These are phyloP conservation scores for Pilatotrama ljubarskyi DNA, from an alignment of 768 basidiomycete species.

Conservation along the genomic window DNA sequence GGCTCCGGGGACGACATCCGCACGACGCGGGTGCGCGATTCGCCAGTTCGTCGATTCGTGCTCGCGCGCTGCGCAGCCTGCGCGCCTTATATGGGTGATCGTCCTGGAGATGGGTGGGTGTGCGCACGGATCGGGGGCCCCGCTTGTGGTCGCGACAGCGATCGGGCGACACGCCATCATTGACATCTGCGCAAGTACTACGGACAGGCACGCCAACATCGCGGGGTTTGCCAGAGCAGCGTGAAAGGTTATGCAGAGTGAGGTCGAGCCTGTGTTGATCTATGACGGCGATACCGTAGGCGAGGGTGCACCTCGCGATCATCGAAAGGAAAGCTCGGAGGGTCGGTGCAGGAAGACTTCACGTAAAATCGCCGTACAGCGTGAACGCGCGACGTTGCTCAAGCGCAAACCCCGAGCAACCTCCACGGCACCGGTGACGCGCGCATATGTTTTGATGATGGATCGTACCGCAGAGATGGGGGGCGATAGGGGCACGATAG, in stretches of 20 bases:
- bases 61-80: background rate
- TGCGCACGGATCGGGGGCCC: background rate
- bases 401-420: too few relatives aligned
- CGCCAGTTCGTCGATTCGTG: too few relatives aligned
- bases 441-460: conserved; percentile 10
- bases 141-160: background rate
- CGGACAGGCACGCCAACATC: too few relatives aligned
- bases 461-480: background rate
- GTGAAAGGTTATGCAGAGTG: too few relatives aligned
- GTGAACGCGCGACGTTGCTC: background rate
- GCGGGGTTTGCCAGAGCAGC: too few relatives aligned
- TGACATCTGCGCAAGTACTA: background rate
- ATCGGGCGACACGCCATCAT: background rate
- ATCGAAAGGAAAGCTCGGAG: too few relatives aligned
- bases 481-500: conserved; percentile 17
- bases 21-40: background rate
- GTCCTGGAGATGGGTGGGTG: conserved; percentile 10
- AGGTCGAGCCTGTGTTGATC: too few relatives aligned
- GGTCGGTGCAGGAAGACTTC: background rate
- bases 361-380: background rate
- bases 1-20: conserved; percentile 18
- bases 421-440: background rate
- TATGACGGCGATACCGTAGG: conserved; percentile 3
- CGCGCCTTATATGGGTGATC: conserved; percentile 15
- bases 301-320: too few relatives aligned